Base-by-base conservation (phyloP, 1,284 basidiomycete species). In the Pascua sp. region DNA sequence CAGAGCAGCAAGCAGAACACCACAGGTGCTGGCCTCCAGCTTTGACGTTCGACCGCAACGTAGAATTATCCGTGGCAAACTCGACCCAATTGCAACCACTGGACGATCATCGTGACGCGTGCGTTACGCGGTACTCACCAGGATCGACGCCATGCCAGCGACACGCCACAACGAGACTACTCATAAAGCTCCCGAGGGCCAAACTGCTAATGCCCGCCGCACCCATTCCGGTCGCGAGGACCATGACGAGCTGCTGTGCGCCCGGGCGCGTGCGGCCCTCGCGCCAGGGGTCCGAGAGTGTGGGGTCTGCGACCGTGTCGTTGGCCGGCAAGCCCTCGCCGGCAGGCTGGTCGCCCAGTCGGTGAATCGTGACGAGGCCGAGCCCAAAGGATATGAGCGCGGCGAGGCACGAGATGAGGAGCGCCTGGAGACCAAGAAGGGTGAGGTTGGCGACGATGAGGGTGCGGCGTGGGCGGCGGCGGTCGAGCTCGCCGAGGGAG, bases 141-240 rank as follows among this genome's bases (percentile, higher is more conserved):
- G 94, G 95, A 75, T 98, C 89, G 43, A 88, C 82, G 4, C 86
- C 84, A 53, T 83, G 84, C 67, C 81, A 83, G 48, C 91, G 80
- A 71, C 91, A 92, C 2, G 90, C 61, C 17, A 98, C 82, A 42
- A 98, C 85, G 18, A 97, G 82, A 8, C 81, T 80, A 69, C 89
- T 92, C 91, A 98, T 96, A 77, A 98, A 96, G 1, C 87, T 89
- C 2, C 95, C 95, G 1, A 98, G 82, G 3, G 93, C 70, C 2
- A 89, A 78, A 56, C 87, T 87, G 13, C 89, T 90, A 18, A 92
- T 71, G 49, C 87, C 88, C 0, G 94, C 88, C 0, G 93, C 85
- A 11, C 89, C 83, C 90, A 96, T 95, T 0, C 90, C 85, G 0
- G 92, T 89, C 8, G 90, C 87, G 0, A 93, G 84, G 13, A 98